Base-by-base conservation (phyloP, 2,329 filamentous ascomycete species). In the Aspergillus pseudoviridinutans region DNA sequence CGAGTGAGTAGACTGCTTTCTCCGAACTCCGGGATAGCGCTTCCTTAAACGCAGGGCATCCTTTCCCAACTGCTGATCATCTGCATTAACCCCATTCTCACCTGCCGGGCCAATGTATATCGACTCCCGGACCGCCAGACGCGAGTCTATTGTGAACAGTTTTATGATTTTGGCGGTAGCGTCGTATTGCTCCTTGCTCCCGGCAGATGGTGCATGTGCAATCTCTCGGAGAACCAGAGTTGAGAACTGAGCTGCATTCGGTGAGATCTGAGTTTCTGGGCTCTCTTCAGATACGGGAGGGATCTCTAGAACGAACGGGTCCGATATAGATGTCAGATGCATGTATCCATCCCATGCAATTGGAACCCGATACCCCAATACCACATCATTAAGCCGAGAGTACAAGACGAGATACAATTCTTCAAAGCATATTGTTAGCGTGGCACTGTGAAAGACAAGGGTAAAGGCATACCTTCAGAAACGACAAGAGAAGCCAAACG, bases 371-470 rank as follows among this genome's bases (percentile, higher is more conserved):
- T 76, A 73, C 44, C 57, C 59, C 51, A 72, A 61, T 25, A 69
- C 68, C 22, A 78, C 58, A 38, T 59, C 56, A 53, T 70, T 76
- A 10, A 74, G 66, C 32, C 66, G 68, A n/a, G 77, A 79, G 61
- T 71, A 78, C 10, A 79, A 50, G 38, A 77, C 60, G 17, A 79
- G 57, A 51, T 72, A 71, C 22, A 74, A 64, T 50, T 71, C 75
- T 78, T 32, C 10, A 55, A 14, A 63, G 42, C 24, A 62, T 35
- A 51, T 32, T 63, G 56, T 60, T 59, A 60, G 53, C 52, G 53
- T 10, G 20, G 27, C 7, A 20, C 41, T 25, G 29, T n/a, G 14
- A 29, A 42, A 49, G 14, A 22, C 14, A 20, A 8, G 25, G 5
- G 38, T 29, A 51, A 25, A 29, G 44, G 57, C 67, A 56, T 71